phyloP scores from a whole-genome alignment of 2,329 filamentous ascomycete species.

The Alternaria viburni region DNA sequence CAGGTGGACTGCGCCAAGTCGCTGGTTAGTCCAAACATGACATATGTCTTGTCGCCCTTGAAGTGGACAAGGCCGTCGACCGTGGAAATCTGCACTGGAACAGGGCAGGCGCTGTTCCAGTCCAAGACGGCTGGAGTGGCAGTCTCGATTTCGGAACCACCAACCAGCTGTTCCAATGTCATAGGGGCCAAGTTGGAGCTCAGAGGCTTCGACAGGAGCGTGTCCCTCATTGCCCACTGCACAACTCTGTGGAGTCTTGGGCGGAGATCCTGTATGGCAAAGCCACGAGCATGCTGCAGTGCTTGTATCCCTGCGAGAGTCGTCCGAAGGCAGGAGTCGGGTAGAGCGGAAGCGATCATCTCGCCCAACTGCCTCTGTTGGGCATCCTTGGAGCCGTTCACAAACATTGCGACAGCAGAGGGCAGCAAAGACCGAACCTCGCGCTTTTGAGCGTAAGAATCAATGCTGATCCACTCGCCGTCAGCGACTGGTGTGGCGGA shows the following conservation, averaged over 20 bases:
- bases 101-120: neutral
- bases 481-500: neutral
- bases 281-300: neutral
- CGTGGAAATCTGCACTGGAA: neutral
- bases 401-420: neutral
- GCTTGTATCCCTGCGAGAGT: neutral
- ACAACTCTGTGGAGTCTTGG: neutral
- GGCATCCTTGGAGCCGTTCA: neutral
- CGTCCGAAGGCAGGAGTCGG: neutral
- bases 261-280: neutral
- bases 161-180: neutral
- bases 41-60: conserved; percentile 20
- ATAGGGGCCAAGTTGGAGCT: neutral
- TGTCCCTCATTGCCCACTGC: neutral
- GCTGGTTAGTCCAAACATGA: conserved; percentile 29
- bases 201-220: neutral
- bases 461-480: neutral
- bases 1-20: conserved; percentile 24
- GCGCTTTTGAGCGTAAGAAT: neutral
- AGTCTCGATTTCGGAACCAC: neutral
- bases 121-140: neutral
- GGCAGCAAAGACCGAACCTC: neutral
- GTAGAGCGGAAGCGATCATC: neutral
- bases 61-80: neutral
- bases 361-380: neutral